These are phyloP conservation scores for Chytridium lagenaria DNA, from an alignment of 371 early-diverging fungal species.

Conservation along the genomic window DNA sequence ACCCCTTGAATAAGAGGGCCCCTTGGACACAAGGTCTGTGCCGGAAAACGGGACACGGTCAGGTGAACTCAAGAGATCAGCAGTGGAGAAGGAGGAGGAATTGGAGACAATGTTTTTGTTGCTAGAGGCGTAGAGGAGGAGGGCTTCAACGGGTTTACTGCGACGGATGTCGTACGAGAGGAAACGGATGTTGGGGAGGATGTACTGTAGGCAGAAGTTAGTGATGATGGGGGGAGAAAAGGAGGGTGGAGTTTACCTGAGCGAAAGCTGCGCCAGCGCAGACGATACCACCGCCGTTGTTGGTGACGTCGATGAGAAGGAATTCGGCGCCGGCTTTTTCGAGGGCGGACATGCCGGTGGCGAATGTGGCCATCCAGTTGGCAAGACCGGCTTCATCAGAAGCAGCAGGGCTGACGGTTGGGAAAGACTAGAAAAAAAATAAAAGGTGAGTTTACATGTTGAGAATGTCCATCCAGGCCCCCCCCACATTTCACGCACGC, in stretches of 20 bases:
- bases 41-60: not conserved
- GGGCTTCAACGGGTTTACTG: not conserved
- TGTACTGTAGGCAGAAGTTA: not conserved
- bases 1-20: not conserved
- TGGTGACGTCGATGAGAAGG: conserved; percentile 40
- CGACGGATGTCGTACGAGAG: conserved; percentile 1
- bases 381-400: not conserved
- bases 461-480: no score
- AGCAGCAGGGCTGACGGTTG: not conserved
- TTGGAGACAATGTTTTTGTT: not conserved
- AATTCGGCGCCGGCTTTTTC: conserved; percentile 34
- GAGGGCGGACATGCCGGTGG: conserved; percentile 28
- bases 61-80: not conserved
- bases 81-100: not conserved
- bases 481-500: no score
- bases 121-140: not conserved
- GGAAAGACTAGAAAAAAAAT: conserved; percentile 1
- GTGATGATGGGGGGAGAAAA: not conserved
- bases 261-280: conserved; percentile 17
- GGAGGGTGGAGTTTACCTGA: not conserved
- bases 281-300: conserved; percentile 42
- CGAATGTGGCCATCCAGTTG: conserved; percentile 16
- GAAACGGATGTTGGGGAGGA: not conserved
- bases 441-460: not conserved
- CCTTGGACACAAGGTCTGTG: not conserved